Percentiles rank a stretch among this genome's conserved stretches.
These are phyloP conservation scores for Colletotrichum musicola DNA, from an alignment of 2,329 filamentous ascomycete species.

Conservation along the genomic window DNA sequence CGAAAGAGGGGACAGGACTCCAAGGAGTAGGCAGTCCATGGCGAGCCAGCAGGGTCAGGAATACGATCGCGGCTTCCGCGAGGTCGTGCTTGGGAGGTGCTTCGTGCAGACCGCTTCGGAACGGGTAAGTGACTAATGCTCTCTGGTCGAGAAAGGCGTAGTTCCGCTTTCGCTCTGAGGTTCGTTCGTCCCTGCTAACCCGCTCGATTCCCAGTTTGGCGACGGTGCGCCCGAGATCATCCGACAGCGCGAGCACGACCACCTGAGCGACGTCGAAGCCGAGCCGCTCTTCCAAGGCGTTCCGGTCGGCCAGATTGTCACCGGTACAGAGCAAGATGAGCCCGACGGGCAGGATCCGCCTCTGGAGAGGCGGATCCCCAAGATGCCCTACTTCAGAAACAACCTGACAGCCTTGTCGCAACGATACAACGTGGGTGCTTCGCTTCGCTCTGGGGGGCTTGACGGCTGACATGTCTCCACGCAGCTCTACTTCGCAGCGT, in stretches of 20 bases:
- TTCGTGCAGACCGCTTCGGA: slow-evolving; percentile 53
- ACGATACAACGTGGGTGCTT: slow-evolving; percentile 61
- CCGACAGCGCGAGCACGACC: slow-evolving; percentile 50
- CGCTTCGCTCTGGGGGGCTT: background rate
- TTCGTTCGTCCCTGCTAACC: slow-evolving; percentile 2
- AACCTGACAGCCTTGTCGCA: slow-evolving; percentile 72
- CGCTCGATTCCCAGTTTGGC: slow-evolving; percentile 50
- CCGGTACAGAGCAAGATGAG: slow-evolving; percentile 7
- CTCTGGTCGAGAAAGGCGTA: background rate
- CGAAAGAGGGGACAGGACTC: slow-evolving; percentile 32
- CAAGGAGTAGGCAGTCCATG: slow-evolving; percentile 36
- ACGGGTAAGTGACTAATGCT: slow-evolving; percentile 46
- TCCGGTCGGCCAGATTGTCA: slow-evolving; percentile 30
- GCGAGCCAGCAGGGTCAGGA: slow-evolving; percentile 23
- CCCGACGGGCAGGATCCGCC: slow-evolving; percentile 5
- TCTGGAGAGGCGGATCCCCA: slow-evolving; percentile 40
- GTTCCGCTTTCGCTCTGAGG: background rate
- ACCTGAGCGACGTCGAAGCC: slow-evolving; percentile 40
- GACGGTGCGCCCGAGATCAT: slow-evolving; percentile 49
- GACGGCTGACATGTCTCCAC: slow-evolving; percentile 12
- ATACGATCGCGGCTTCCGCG: slow-evolving; percentile 39
- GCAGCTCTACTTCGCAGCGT: slow-evolving; percentile 73
- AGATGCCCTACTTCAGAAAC: slow-evolving; percentile 57
- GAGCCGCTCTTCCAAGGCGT: slow-evolving; percentile 32
- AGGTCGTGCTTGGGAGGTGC: slow-evolving; percentile 51